phyloP scores from a whole-genome alignment of 2,329 filamentous ascomycete species.

The Pezicula rhizophila region DNA sequence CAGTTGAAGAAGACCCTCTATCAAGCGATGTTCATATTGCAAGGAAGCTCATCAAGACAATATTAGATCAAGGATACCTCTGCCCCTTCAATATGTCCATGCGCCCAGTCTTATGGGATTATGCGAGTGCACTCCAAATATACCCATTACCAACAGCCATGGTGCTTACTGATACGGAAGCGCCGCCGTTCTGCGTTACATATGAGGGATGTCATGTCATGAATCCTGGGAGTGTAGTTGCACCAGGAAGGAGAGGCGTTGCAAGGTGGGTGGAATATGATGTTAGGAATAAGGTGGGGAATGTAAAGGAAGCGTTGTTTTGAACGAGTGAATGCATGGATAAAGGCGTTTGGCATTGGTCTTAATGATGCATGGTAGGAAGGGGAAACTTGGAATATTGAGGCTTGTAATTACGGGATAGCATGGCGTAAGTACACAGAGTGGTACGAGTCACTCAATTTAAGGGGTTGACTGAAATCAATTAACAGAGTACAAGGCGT shows the following conservation, averaged over 20 bases:
- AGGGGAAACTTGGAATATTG: too few relatives aligned
- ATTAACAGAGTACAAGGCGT: too few relatives aligned
- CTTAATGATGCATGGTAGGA: too few relatives aligned
- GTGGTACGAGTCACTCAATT: too few relatives aligned
- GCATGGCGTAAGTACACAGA: too few relatives aligned
- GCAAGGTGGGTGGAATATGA: conserved; percentile 88
- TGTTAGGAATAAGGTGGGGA: conserved; percentile 32
- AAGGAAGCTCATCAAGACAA: conserved; percentile 78
- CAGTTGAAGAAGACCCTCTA: conserved; percentile 8
- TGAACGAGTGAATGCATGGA: conserved; percentile 4
- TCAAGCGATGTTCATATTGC: conserved; percentile 44
- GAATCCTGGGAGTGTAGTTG: conserved; percentile 78
- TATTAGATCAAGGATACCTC: conserved; percentile 85
- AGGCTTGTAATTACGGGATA: too few relatives aligned
- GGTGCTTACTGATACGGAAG: conserved; percentile 75
- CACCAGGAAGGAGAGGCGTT: conserved; percentile 59
- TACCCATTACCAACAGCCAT: conserved; percentile 85
- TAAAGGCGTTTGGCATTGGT: conserved; percentile 2
- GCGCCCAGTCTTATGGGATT: conserved; percentile 88
- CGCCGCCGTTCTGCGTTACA: conserved; percentile 76
- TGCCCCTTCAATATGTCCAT: conserved; percentile 77
- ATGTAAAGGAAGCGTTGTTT: conserved; percentile 24
- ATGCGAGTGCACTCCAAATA: conserved; percentile 66
- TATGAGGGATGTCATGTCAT: conserved; percentile 96
- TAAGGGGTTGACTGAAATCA: too few relatives aligned